Evolutionary conservation across 2,329 filamentous ascomycete genomes (phyloP).

Genomic region (Blumeria hordei): DNA sequence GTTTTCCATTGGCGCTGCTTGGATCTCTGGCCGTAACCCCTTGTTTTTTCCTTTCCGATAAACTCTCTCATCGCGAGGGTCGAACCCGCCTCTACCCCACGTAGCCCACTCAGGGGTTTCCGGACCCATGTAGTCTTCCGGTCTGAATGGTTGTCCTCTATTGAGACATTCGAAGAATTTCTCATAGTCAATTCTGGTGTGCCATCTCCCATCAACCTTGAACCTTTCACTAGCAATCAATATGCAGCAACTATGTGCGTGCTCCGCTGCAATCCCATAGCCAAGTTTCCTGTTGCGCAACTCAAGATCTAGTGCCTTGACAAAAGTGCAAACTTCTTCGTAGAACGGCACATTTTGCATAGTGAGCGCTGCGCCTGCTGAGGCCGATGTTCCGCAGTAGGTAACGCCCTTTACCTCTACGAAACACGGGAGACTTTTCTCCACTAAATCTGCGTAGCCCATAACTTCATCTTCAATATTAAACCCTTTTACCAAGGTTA

Average conservation of each 20-base stretch:
- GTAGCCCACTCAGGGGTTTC: constrained; percentile 82
- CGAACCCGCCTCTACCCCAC: constrained; percentile 87
- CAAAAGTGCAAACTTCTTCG: constrained; percentile 67
- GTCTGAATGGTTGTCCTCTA: constrained; percentile 41
- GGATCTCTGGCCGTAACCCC: neutral
- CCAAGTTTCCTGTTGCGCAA: constrained; percentile 44
- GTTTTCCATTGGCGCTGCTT: too few species aligned
- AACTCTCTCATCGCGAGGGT: constrained; percentile 70
- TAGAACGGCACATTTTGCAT: constrained; percentile 98
- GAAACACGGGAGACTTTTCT: constrained; percentile 69
- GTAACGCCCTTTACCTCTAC: constrained; percentile 93
- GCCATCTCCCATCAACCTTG: constrained; percentile 54
- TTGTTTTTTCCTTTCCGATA: constrained; percentile 51
- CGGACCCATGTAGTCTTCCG: constrained; percentile 73
- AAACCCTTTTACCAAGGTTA: constrained; percentile 94
- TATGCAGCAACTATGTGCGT: constrained; percentile 84
- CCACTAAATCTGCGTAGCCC: constrained; percentile 75
- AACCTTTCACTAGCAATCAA: constrained; percentile 69
- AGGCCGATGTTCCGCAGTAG: constrained; percentile 78
- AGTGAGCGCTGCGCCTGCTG: constrained; percentile 63
- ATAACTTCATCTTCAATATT: constrained; percentile 84
- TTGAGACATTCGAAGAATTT: constrained; percentile 71
- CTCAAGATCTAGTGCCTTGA: constrained; percentile 45
- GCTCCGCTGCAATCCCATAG: constrained; percentile 86
- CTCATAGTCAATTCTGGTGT: constrained; percentile 76